phyloP scores from a whole-genome alignment of 805 yeast genomes.

The Priceomyces melissophilus region DNA sequence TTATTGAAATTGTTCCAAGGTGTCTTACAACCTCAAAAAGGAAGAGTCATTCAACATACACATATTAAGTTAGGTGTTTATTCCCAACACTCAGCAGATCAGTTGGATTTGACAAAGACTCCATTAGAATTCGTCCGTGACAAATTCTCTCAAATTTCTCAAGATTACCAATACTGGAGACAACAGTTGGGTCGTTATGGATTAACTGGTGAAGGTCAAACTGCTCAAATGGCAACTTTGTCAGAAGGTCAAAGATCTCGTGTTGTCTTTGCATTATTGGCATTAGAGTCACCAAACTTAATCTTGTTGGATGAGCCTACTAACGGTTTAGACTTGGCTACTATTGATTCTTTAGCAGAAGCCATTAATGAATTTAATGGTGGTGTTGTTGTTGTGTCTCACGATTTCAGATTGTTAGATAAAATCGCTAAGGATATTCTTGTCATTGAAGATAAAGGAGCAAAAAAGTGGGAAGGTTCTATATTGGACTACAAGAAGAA shows the following conservation, averaged over 20 bases:
- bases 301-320: slow-evolving; percentile 98
- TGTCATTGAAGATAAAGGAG: slow-evolving; percentile 93
- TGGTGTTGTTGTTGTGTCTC: slow-evolving; percentile 98
- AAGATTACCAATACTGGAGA: slow-evolving; percentile 99
- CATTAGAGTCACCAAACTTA: slow-evolving; percentile 93
- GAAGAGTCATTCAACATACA: slow-evolving; percentile 95
- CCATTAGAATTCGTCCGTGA: slow-evolving; percentile 97
- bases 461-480: slow-evolving; percentile 93
- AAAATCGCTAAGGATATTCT: slow-evolving; percentile 96
- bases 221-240: slow-evolving; percentile 96
- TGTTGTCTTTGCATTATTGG: slow-evolving; percentile 94
- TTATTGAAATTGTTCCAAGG: slow-evolving; percentile 96
- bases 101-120: slow-evolving; percentile 90
- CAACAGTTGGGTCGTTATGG: slow-evolving; percentile 97
- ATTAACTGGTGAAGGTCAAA: slow-evolving; percentile 97
- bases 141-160: slow-evolving; percentile 83
- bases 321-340: slow-evolving; percentile 97
- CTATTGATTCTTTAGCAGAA: slow-evolving; percentile 95
- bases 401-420: slow-evolving; percentile 96
- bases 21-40: slow-evolving; percentile 80
- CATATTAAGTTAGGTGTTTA: slow-evolving; percentile 98
- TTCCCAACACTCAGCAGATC: slow-evolving; percentile 98
- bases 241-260: slow-evolving; percentile 99
- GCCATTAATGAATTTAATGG: slow-evolving; percentile 94
- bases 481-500: slow-evolving; percentile 91